Evolutionary conservation across 1,284 basidiomycete species (phyloP).

Genomic region (Macrocybe sp.): DNA sequence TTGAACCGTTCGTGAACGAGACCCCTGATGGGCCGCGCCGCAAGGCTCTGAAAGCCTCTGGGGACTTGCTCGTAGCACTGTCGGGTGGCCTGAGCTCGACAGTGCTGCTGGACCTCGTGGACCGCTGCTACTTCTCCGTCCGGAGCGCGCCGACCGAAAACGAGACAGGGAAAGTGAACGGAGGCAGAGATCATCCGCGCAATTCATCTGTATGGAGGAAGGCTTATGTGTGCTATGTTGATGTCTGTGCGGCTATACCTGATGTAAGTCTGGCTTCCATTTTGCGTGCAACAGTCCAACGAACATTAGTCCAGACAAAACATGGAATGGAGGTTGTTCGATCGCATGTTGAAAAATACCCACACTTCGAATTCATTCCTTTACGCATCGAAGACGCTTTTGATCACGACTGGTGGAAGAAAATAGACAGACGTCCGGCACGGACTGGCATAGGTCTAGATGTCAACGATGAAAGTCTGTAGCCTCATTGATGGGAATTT

Average conservation of each 20-base stretch:
- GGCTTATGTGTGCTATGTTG: conserved; percentile 64
- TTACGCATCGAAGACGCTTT: conserved; percentile 70
- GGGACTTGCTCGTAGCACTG: conserved; percentile 61
- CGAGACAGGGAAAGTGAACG: conserved; percentile 31
- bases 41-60: conserved; percentile 56
- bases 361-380: conserved; percentile 52
- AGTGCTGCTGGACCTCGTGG: conserved; percentile 64
- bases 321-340: conserved; percentile 52
- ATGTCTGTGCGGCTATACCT: conserved; percentile 55
- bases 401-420: conserved; percentile 61
- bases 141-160: conserved; percentile 17
- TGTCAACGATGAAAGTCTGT: conserved; percentile 48
- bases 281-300: conserved; percentile 8
- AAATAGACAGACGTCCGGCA: conserved; percentile 27
- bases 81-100: conserved; percentile 75
- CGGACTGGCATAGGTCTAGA: conserved; percentile 34
- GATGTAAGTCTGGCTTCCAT: conserved; percentile 40
- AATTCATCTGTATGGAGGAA: conserved; percentile 59
- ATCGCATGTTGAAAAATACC: conserved; percentile 39
- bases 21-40: conserved; percentile 42
- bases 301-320: conserved; percentile 35
- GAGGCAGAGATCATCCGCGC: conserved; percentile 63
- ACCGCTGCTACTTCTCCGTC: conserved; percentile 52
- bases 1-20: conserved; percentile 62
- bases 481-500: background rate